Evolutionary conservation across 2,329 filamentous ascomycete genomes (phyloP).

Genomic region (Talaromyces sp.): DNA sequence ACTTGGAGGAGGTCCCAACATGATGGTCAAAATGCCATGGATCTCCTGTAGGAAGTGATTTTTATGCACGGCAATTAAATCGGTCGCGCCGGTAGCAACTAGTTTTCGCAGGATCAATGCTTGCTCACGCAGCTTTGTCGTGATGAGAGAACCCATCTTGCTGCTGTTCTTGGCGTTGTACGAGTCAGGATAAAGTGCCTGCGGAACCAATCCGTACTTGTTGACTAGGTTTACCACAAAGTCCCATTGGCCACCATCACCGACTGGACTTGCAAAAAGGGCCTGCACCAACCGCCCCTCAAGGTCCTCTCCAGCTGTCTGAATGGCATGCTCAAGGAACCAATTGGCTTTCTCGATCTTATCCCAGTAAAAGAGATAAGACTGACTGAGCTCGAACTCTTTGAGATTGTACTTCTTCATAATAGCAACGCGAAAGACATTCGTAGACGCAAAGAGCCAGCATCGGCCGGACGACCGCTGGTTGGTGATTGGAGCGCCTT

Average conservation of each 20-base stretch:
- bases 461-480: constrained; percentile 78
- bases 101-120: constrained; percentile 68
- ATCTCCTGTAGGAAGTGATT: constrained; percentile 75
- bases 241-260: constrained; percentile 86
- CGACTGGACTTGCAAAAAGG: constrained; percentile 65
- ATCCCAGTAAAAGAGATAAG: constrained; percentile 90
- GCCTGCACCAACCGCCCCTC: constrained; percentile 70
- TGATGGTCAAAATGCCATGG: constrained; percentile 74
- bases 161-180: constrained; percentile 72
- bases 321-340: constrained; percentile 79
- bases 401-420: constrained; percentile 79
- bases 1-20: constrained; percentile 73
- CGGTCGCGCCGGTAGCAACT: constrained; percentile 35
- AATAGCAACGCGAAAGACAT: constrained; percentile 82
- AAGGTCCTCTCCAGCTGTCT: constrained; percentile 67
- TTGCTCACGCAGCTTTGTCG: constrained; percentile 82
- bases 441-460: constrained; percentile 91
- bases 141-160: constrained; percentile 69
- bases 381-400: constrained; percentile 79
- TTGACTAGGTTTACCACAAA: constrained; percentile 83
- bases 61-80: constrained; percentile 55
- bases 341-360: constrained; percentile 90
- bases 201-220: constrained; percentile 86
- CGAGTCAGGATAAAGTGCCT: constrained; percentile 74
- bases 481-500: constrained; percentile 80